Percentiles rank a stretch among this genome's conserved stretches.
Conservation (phyloP, 2,329 filamentous ascomycete species). For the Septoria linicola region DNA sequence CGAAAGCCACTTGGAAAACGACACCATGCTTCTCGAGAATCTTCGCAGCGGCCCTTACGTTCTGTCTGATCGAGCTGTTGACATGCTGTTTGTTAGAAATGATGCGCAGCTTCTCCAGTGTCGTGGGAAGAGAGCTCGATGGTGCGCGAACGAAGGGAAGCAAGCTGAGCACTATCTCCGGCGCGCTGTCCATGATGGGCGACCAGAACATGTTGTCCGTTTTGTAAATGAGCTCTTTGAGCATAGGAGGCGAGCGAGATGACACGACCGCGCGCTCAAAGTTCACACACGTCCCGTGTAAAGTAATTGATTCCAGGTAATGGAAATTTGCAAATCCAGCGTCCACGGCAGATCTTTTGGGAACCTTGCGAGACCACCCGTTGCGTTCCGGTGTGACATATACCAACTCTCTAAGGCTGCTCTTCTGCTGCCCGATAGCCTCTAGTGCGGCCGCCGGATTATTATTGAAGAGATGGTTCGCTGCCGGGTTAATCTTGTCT, state of each 20-base stretch:
- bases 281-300: slow-evolving; percentile 22
- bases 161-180: not conserved
- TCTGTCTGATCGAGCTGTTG: too few species aligned
- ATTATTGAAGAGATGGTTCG: slow-evolving; percentile 25
- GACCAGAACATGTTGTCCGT: slow-evolving; percentile 15
- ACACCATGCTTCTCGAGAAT: slow-evolving; percentile 11
- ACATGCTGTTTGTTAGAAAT: not conserved
- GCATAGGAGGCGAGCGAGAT: slow-evolving; percentile 21
- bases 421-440: slow-evolving; percentile 25
- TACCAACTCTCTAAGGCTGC: slow-evolving; percentile 21
- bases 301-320: slow-evolving; percentile 18
- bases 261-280: slow-evolving; percentile 29
- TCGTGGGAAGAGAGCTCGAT: slow-evolving; percentile 15
- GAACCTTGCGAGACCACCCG: not conserved
- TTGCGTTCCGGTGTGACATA: slow-evolving; percentile 18
- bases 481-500: slow-evolving; percentile 15
- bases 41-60: slow-evolving; percentile 3
- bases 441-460: slow-evolving; percentile 16
- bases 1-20: slow-evolving; percentile 12
- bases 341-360: slow-evolving; percentile 12
- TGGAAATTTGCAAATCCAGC: slow-evolving; percentile 24
- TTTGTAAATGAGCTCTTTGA: slow-evolving; percentile 17
- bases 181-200: not conserved
- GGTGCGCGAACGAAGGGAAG: slow-evolving; percentile 27
- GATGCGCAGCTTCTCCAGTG: slow-evolving; percentile 10